Evolutionary conservation across 495 filamentous ascomycete species (phyloP).

Genomic region (Parmelia sp.): DNA sequence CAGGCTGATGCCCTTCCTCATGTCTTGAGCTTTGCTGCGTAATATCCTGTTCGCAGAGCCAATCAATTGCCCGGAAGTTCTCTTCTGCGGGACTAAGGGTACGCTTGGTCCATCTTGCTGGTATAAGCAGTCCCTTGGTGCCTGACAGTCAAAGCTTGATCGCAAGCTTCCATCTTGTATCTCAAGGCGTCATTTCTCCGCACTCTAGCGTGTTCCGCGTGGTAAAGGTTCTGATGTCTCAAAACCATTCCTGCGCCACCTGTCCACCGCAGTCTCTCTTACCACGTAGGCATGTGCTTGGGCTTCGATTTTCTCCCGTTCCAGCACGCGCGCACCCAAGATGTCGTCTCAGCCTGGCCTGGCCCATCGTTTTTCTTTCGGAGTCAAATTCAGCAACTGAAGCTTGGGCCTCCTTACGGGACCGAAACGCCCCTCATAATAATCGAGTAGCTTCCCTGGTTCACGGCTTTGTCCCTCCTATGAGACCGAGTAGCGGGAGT

Average conservation of each 20-base stretch:
- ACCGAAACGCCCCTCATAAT: neutral
- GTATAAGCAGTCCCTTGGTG: neutral
- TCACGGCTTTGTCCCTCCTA: no score
- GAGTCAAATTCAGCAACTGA: neutral
- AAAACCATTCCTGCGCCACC: neutral
- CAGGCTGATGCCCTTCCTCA: neutral
- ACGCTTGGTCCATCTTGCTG: neutral
- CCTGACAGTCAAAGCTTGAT: neutral
- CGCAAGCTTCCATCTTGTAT: neutral
- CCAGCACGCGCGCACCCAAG: neutral
- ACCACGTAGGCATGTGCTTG: neutral
- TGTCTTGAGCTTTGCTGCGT: neutral
- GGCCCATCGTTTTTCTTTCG: neutral
- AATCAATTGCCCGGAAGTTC: neutral
- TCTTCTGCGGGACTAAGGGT: neutral
- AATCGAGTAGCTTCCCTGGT: neutral
- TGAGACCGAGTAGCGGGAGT: no score
- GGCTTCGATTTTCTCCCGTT: neutral
- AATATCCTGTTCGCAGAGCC: neutral
- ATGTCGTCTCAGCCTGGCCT: neutral
- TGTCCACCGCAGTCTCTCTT: neutral
- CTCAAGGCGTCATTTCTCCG: neutral
- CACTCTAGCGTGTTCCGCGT: neutral
- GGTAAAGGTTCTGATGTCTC: neutral
- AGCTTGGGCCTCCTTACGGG: neutral